These are phyloP conservation scores for Citrus unshiu DNA, from an alignment of 345 rosid species.

Conservation along the genomic window DNA sequence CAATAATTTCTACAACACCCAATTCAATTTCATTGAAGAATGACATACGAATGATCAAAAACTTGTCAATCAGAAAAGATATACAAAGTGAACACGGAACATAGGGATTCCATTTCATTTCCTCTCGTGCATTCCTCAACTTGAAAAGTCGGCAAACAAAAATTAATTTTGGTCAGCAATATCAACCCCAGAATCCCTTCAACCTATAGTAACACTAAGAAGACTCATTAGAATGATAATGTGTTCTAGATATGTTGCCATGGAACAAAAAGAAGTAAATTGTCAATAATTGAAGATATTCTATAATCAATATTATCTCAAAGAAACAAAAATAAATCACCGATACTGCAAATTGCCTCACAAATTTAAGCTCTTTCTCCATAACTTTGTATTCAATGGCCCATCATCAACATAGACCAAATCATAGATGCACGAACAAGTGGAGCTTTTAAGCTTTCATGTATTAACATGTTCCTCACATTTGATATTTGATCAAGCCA, in stretches of 20 bases:
- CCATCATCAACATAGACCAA: slow-evolving; percentile 21
- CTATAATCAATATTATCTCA: not conserved
- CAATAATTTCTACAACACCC: not conserved
- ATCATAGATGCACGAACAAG: not conserved
- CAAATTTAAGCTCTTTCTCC: slow-evolving; percentile 70
- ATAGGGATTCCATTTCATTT: not conserved
- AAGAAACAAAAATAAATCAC: slow-evolving; percentile 3
- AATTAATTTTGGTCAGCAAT: slow-evolving; percentile 40
- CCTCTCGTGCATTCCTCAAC: not conserved
- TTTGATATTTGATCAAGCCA: not conserved
- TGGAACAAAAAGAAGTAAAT: not conserved
- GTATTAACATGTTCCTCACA: not conserved
- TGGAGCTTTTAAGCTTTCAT: not conserved
- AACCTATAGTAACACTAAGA: slow-evolving; percentile 33
- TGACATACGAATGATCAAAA: not conserved
- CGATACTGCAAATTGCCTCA: slow-evolving; percentile 24
- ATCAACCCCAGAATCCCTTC: slow-evolving; percentile 56
- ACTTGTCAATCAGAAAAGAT: not conserved
- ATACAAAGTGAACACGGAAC: not conserved
- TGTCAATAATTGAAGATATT: not conserved
- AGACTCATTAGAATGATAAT: not conserved
- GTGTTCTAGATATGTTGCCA: not conserved
- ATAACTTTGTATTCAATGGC: slow-evolving; percentile 71
- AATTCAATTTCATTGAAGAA: not conserved
- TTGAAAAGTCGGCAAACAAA: slow-evolving; percentile 22